Evolutionary conservation across 306 rosid species (phyloP).

Genomic region (Casuarina cunninghamiana): DNA sequence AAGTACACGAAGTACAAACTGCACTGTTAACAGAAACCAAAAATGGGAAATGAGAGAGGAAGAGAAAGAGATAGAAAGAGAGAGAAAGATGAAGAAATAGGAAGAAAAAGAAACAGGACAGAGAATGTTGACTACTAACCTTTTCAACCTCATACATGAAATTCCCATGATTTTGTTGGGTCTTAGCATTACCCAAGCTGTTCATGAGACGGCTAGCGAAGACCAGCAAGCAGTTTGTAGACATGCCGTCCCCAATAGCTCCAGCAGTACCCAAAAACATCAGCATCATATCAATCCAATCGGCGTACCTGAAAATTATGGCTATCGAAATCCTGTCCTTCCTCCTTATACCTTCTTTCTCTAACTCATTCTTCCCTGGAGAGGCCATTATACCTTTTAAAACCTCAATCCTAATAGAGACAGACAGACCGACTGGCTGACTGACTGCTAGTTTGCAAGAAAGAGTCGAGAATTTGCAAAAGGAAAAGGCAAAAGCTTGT

Average conservation of each 20-base stretch:
- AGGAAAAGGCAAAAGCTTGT: background rate
- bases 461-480: background rate
- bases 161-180: constrained; percentile 34
- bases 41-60: background rate
- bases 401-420: background rate
- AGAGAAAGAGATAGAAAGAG: background rate
- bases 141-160: constrained; percentile 79
- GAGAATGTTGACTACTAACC: constrained; percentile 38
- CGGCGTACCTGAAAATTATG: constrained; percentile 67
- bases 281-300: constrained; percentile 71
- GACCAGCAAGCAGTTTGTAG: constrained; percentile 73
- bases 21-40: constrained; percentile 61
- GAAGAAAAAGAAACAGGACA: constrained; percentile 8
- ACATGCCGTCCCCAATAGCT: constrained; percentile 93
- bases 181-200: constrained; percentile 64
- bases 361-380: constrained; percentile 21
- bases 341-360: constrained; percentile 22
- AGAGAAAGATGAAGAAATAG: background rate
- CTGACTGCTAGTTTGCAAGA: background rate
- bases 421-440: too few relatives aligned
- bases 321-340: constrained; percentile 34
- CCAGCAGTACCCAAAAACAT: constrained; percentile 81
- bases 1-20: constrained; percentile 91
- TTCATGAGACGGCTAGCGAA: constrained; percentile 91
- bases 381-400: constrained; percentile 39